These are phyloP conservation scores for Clarireedia sp. DNA, from an alignment of 2,329 filamentous ascomycete species.

Conservation along the genomic window DNA sequence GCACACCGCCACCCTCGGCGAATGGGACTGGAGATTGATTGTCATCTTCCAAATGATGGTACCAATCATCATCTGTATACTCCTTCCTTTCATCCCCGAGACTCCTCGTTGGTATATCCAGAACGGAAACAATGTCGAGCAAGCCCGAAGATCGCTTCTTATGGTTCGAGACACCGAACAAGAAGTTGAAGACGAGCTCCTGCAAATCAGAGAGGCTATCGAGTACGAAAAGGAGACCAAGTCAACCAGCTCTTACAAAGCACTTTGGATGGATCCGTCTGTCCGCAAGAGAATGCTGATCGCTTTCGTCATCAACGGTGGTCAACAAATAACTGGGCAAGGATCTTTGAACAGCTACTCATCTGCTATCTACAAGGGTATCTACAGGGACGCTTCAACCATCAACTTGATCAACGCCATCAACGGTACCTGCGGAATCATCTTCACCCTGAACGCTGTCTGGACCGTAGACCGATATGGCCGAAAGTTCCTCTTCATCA, in stretches of 20 bases:
- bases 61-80: conserved; percentile 50
- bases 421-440: conserved; percentile 63
- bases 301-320: conserved; percentile 59
- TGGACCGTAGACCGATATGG: conserved; percentile 69
- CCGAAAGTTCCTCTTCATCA: conserved; percentile 60
- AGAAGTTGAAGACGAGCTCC: conserved; percentile 53
- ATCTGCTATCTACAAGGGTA: conserved; percentile 65
- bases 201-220: conserved; percentile 58
- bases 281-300: conserved; percentile 58
- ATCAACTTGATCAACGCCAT: conserved; percentile 69
- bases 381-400: conserved; percentile 49
- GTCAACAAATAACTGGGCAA: conserved; percentile 32
- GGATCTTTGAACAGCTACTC: conserved; percentile 67
- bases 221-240: conserved; percentile 66
- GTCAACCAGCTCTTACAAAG: conserved; percentile 49
- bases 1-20: conserved; percentile 33
- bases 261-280: conserved; percentile 63
- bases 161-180: conserved; percentile 56
- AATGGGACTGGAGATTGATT: conserved; percentile 69
- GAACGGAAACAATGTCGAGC: conserved; percentile 46
- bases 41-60: conserved; percentile 67
- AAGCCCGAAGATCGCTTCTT: conserved; percentile 35
- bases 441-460: conserved; percentile 65
- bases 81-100: conserved; percentile 60
- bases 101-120: conserved; percentile 62